Conservation (phyloP, 2,329 filamentous ascomycete genomes). For the Neodidymelliopsis sp. region DNA sequence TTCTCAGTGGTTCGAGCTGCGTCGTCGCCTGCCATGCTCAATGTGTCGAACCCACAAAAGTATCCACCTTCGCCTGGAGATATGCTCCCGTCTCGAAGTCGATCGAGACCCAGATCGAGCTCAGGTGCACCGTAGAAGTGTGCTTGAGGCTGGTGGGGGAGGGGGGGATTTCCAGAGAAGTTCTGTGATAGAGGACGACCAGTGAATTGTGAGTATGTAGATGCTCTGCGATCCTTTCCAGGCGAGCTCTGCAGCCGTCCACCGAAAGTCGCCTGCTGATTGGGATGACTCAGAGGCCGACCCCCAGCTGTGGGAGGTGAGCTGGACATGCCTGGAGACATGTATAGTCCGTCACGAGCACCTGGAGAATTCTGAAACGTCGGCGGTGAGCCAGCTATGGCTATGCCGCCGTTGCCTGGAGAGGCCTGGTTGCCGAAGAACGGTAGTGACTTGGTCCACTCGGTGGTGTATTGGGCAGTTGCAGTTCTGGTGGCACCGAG, state of each 20-base stretch:
- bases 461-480: slow-evolving; percentile 51
- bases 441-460: slow-evolving; percentile 57
- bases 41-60: slow-evolving; percentile 81
- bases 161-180: slow-evolving; percentile 65
- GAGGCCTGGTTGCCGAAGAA: slow-evolving; percentile 53
- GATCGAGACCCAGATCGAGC: slow-evolving; percentile 67
- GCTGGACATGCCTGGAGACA: slow-evolving; percentile 51
- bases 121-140: slow-evolving; percentile 81
- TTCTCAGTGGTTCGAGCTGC: slow-evolving; percentile 61
- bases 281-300: slow-evolving; percentile 57
- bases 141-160: slow-evolving; percentile 76
- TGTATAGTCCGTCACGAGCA: slow-evolving; percentile 40
- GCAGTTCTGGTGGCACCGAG: slow-evolving; percentile 48
- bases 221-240: slow-evolving; percentile 55
- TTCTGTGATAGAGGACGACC: slow-evolving; percentile 53
- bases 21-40: slow-evolving; percentile 59
- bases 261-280: slow-evolving; percentile 53
- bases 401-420: slow-evolving; percentile 51
- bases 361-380: slow-evolving; percentile 46
- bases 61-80: slow-evolving; percentile 74
- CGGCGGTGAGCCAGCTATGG: slow-evolving; percentile 56
- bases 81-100: slow-evolving; percentile 58
- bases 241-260: slow-evolving; percentile 45
- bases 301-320: slow-evolving; percentile 42
- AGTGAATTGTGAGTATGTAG: slow-evolving; percentile 60